Evolutionary conservation across 306 rosid genomes (phyloP).

Genomic region (Hylodesmum podocarpum): DNA sequence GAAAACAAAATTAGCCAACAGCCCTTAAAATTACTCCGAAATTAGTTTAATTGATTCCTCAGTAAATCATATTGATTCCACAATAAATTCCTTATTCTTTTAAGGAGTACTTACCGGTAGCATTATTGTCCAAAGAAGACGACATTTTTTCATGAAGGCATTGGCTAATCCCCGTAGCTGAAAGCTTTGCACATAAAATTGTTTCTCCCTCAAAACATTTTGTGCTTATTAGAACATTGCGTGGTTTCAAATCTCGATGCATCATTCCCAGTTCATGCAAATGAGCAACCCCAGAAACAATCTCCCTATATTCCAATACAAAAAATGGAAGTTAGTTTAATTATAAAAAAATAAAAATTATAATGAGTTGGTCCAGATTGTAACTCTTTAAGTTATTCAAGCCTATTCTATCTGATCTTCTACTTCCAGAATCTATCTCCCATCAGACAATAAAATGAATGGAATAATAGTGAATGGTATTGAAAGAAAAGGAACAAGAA

Average conservation of each 20-base stretch:
- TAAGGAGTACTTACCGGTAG: constrained; percentile 62
- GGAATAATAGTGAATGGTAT: too few relatives aligned
- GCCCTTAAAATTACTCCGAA: not conserved
- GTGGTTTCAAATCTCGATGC: constrained; percentile 92
- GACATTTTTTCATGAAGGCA: constrained; percentile 72
- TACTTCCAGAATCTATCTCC: not conserved
- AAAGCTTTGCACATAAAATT: constrained; percentile 71
- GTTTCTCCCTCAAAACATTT: too few relatives aligned
- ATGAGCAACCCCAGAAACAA: constrained; percentile 78
- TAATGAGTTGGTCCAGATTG: not conserved
- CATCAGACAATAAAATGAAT: too few relatives aligned
- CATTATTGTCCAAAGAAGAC: constrained; percentile 72
- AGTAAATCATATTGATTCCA: not conserved
- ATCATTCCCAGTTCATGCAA: constrained; percentile 90
- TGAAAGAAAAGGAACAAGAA: too few relatives aligned
- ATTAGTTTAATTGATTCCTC: not conserved
- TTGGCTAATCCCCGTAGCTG: constrained; percentile 96
- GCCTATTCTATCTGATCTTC: constrained; percentile 11
- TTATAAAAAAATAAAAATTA: constrained; percentile 13
- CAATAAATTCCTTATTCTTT: not conserved
- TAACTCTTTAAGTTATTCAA: not conserved
- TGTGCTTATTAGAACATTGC: constrained; percentile 78
- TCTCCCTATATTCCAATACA: constrained; percentile 53
- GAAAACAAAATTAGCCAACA: not conserved
- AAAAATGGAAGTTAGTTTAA: constrained; percentile 15